Conservation (phyloP, 768 basidiomycete species). For the Naematelia encephala region DNA sequence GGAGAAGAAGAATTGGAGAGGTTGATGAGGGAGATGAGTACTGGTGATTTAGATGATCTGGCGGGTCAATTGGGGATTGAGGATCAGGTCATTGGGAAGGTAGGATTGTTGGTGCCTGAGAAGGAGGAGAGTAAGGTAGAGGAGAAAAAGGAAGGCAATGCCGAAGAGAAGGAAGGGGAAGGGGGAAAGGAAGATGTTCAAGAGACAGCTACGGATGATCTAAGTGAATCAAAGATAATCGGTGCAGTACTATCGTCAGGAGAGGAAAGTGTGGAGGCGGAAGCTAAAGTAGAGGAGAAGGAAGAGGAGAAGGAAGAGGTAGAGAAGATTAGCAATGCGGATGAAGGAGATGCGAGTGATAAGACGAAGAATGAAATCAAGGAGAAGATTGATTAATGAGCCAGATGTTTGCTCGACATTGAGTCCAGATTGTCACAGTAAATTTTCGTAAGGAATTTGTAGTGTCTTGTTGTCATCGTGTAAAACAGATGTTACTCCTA, state of each 20-base stretch:
- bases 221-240: neutral
- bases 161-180: neutral
- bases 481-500: too few species aligned
- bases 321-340: neutral
- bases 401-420: neutral
- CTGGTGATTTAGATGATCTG: conserved; percentile 32
- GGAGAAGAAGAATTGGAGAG: conserved; percentile 31
- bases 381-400: neutral
- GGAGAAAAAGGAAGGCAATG: conserved; percentile 3
- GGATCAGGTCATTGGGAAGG: conserved; percentile 3
- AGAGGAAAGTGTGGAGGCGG: neutral
- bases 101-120: conserved; percentile 9
- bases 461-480: too few species aligned
- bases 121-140: conserved; percentile 17
- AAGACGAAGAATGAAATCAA: neutral
- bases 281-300: neutral
- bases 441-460: too few species aligned
- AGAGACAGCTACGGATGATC: neutral
- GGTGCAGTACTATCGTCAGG: neutral
- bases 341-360: neutral
- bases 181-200: neutral
- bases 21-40: conserved; percentile 40
- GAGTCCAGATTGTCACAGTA: too few species aligned
- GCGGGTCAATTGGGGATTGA: conserved; percentile 24
- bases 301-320: neutral